Evolutionary conservation across 2,329 filamentous ascomycete genomes (phyloP).

Genomic region (Ambrosiella xylebori): DNA sequence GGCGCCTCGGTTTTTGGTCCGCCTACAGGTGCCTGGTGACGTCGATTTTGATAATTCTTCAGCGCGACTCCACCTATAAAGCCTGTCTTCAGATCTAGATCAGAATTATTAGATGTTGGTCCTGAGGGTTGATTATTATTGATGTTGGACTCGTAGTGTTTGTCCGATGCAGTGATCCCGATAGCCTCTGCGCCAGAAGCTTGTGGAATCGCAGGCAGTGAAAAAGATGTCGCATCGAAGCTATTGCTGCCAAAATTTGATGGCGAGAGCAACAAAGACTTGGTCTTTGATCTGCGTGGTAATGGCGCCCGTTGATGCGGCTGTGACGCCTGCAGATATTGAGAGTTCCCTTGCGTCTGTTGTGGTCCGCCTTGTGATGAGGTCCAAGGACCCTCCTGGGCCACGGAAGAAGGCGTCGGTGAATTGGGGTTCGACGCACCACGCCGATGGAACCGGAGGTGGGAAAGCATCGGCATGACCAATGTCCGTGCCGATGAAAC

Average conservation of each 20-base stretch:
- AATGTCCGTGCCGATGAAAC: not conserved
- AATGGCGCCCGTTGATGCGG: conserved; percentile 4
- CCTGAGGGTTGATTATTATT: conserved; percentile 15
- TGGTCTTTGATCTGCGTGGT: conserved; percentile 11
- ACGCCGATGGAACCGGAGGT: conserved; percentile 41
- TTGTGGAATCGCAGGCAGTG: conserved; percentile 13
- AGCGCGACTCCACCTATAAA: conserved; percentile 40
- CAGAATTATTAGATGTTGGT: conserved; percentile 19
- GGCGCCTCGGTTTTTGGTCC: conserved; percentile 1
- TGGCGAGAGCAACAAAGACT: conserved; percentile 9
- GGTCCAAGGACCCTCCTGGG: not conserved
- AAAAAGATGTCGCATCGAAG: conserved; percentile 15
- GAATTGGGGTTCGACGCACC: conserved; percentile 38
- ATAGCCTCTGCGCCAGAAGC: not conserved
- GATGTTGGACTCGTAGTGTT: not conserved
- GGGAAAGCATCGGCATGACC: conserved; percentile 28
- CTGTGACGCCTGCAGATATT: conserved; percentile 8
- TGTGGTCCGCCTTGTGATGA: conserved; percentile 1
- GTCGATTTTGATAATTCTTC: conserved; percentile 29
- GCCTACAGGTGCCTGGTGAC: conserved; percentile 17
- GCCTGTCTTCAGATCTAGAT: conserved; percentile 24
- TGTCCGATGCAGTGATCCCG: conserved; percentile 5
- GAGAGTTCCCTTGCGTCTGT: conserved; percentile 2
- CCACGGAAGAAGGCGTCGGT: conserved; percentile 24
- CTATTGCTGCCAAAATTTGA: conserved; percentile 15